A percentile compares a stretch with the other conserved stretches of the same genome.
Conservation (phyloP, 768 basidiomycete genomes). For the Suillus fuscotomentosus region DNA sequence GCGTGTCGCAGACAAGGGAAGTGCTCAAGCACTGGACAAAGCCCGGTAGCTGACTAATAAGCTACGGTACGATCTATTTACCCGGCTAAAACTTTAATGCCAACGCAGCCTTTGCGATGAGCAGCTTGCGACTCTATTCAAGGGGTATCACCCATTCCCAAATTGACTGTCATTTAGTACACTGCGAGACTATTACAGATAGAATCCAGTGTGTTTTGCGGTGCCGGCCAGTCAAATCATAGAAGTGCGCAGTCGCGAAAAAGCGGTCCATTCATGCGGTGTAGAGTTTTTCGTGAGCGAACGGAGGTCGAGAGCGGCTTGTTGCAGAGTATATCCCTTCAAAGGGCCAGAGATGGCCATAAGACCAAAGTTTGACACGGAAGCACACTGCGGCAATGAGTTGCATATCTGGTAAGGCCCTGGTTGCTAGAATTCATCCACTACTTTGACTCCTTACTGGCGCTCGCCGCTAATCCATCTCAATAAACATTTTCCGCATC, state of each 20-base stretch:
- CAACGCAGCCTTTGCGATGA: neutral
- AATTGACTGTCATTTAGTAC: neutral
- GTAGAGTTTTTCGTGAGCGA: too few relatives aligned
- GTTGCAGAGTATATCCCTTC: too few relatives aligned
- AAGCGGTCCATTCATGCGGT: neutral
- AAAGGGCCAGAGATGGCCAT: neutral
- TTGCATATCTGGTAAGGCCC: neutral
- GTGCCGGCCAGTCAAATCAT: neutral
- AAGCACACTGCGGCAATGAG: neutral
- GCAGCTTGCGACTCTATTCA: neutral
- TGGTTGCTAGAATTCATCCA: neutral
- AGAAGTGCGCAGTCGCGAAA: neutral
- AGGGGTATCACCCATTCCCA: neutral
- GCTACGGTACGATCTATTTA: too few relatives aligned
- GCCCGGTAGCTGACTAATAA: too few relatives aligned
- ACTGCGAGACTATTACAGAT: neutral
- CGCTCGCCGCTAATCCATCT: neutral
- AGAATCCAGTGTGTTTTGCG: too few relatives aligned
- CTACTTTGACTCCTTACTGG: too few relatives aligned
- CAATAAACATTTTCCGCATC: neutral
- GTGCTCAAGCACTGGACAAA: too few relatives aligned
- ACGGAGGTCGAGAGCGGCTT: too few relatives aligned
- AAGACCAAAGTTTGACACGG: neutral
- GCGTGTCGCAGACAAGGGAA: too few relatives aligned
- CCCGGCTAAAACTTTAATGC: too few relatives aligned